phyloP scores from a whole-genome alignment of 1,284 basidiomycete genomes.

The Melampsora americana region DNA sequence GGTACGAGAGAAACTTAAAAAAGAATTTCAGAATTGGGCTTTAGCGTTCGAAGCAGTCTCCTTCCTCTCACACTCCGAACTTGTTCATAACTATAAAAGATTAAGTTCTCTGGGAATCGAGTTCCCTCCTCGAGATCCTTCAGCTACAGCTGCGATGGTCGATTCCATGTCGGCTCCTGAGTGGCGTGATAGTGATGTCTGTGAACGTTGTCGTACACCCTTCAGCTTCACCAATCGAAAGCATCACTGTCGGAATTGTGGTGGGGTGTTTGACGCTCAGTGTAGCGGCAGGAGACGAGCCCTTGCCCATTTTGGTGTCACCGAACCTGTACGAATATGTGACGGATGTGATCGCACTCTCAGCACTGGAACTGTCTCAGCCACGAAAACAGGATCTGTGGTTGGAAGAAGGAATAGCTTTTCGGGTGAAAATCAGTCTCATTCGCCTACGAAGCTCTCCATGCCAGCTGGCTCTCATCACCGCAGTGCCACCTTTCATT shows the following conservation, averaged over 20 bases:
- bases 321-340: conserved; percentile 89
- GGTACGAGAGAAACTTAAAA: conserved; percentile 75
- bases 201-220: conserved; percentile 82
- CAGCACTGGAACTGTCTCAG: conserved; percentile 55
- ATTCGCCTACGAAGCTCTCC: conserved; percentile 47
- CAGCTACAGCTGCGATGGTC: conserved; percentile 72
- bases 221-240: conserved; percentile 97
- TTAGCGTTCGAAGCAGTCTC: conserved; percentile 79
- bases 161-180: conserved; percentile 82
- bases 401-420: conserved; percentile 42
- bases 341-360: conserved; percentile 69
- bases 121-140: conserved; percentile 75
- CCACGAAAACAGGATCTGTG: conserved; percentile 5
- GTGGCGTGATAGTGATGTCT: conserved; percentile 94
- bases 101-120: conserved; percentile 61
- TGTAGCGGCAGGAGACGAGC: conserved; percentile 83
- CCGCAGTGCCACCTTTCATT: conserved; percentile 45
- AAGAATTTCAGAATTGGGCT: conserved; percentile 87
- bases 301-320: conserved; percentile 89
- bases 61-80: conserved; percentile 63
- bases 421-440: conserved; percentile 20
- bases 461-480: conserved; percentile 48
- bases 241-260: conserved; percentile 98
- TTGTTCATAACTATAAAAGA: conserved; percentile 62
- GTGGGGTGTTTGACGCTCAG: conserved; percentile 89